Percentiles rank a stretch among this genome's conserved stretches.
Conservation (phyloP, 2,329 filamentous ascomycete genomes). For the Escovopsis sp. region DNA sequence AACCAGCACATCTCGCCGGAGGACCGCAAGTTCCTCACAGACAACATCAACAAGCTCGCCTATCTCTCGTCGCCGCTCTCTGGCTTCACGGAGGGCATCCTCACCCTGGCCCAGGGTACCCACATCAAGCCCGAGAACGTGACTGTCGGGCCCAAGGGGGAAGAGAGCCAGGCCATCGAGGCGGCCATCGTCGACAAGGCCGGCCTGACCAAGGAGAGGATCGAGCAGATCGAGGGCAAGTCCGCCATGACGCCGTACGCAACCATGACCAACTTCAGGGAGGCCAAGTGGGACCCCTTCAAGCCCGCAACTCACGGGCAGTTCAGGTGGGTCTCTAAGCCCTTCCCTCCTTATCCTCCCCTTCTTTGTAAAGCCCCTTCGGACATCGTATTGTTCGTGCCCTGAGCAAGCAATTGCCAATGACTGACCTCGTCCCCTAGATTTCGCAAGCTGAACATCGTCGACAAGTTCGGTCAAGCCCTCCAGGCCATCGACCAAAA, state of each 20-base stretch:
- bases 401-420: too few species aligned
- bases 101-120: slow-evolving; percentile 18
- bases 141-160: slow-evolving; percentile 6
- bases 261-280: slow-evolving; percentile 10
- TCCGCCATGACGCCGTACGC: slow-evolving; percentile 22
- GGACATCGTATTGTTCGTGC: neutral
- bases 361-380: neutral
- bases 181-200: slow-evolving; percentile 6
- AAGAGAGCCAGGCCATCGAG: neutral
- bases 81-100: slow-evolving; percentile 17
- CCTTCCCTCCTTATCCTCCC: neutral
- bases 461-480: slow-evolving; percentile 34
- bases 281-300: slow-evolving; percentile 17
- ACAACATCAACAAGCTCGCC: slow-evolving; percentile 4
- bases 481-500: slow-evolving; percentile 17
- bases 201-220: slow-evolving; percentile 8
- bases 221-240: slow-evolving; percentile 11
- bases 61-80: slow-evolving; percentile 16
- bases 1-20: slow-evolving; percentile 4
- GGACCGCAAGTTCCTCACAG: slow-evolving; percentile 3
- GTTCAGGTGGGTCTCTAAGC: slow-evolving; percentile 11
- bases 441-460: slow-evolving; percentile 29
- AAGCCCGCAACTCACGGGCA: slow-evolving; percentile 33
- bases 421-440: neutral
- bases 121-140: slow-evolving; percentile 24